These are phyloP conservation scores for Pichiaceae sp. DNA, from an alignment of 1,139 yeast species.

Conservation along the genomic window DNA sequence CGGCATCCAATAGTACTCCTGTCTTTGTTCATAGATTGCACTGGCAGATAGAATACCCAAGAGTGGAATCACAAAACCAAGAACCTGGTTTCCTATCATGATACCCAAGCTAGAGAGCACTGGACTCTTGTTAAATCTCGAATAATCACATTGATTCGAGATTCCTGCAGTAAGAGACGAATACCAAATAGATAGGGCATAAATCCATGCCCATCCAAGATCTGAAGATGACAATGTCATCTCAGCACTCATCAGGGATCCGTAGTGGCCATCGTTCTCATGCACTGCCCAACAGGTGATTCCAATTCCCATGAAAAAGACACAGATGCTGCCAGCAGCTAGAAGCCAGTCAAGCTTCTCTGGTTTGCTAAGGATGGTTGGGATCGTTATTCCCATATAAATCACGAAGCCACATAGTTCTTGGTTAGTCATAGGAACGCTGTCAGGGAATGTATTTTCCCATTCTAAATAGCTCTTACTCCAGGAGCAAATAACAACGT, in stretches of 20 bases:
- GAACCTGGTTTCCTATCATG: conserved; percentile 24
- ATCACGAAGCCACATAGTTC: conserved; percentile 19
- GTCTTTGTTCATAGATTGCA: conserved; percentile 23
- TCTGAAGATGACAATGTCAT: conserved; percentile 12
- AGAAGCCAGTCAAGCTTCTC: conserved; percentile 23
- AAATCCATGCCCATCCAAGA: conserved; percentile 14
- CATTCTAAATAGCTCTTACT: conserved; percentile 22
- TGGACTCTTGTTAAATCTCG: conserved; percentile 26
- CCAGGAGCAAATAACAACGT: conserved; percentile 23
- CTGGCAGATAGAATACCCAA: conserved; percentile 29
- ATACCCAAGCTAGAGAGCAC: conserved; percentile 16
- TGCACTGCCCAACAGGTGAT: conserved; percentile 17
- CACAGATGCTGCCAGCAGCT: conserved; percentile 25
- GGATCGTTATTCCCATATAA: neutral
- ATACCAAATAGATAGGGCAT: conserved; percentile 19
- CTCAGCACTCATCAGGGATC: conserved; percentile 17
- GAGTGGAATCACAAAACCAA: conserved; percentile 30
- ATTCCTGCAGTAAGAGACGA: conserved; percentile 29
- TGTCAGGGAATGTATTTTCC: conserved; percentile 26
- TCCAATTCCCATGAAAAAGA: conserved; percentile 32
- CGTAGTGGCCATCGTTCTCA: conserved; percentile 21
- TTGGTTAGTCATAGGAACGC: conserved; percentile 26
- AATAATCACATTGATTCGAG: conserved; percentile 36
- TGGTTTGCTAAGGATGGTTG: conserved; percentile 1
- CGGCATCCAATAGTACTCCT: conserved; percentile 30